Evolutionary conservation across 1,284 basidiomycete species (phyloP).

Genomic region (Rhodotorula mucilaginosa): DNA sequence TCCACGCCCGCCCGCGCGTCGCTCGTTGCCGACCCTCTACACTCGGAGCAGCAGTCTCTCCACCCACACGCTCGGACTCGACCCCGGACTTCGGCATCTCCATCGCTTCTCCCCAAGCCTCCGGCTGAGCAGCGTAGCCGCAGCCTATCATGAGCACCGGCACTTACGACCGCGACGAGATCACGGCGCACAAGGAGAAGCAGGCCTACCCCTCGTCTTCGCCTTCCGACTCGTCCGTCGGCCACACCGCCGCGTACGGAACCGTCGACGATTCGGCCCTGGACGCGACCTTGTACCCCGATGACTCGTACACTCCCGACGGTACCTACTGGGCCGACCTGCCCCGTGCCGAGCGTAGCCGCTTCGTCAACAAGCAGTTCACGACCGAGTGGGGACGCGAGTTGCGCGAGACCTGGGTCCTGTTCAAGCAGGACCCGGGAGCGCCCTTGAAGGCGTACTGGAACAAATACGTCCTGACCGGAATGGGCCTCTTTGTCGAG

Average conservation of each 20-base stretch:
- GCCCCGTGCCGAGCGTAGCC: constrained; percentile 44
- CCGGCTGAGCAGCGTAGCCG: too few species aligned
- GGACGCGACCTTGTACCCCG: constrained; percentile 38
- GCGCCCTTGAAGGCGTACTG: constrained; percentile 54
- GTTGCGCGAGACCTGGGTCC: constrained; percentile 50
- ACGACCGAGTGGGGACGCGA: constrained; percentile 54
- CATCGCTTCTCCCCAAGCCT: too few species aligned
- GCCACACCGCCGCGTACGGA: background rate
- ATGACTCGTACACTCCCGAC: constrained; percentile 39
- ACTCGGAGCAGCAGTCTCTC: too few species aligned
- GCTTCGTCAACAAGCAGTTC: constrained; percentile 53
- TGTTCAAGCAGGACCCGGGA: constrained; percentile 56
- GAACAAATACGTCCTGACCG: constrained; percentile 54
- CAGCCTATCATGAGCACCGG: too few species aligned
- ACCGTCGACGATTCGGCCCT: constrained; percentile 14
- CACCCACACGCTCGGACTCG: too few species aligned
- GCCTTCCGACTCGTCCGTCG: background rate
- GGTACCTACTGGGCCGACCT: constrained; percentile 51
- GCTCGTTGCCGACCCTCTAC: too few species aligned
- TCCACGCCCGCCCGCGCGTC: too few species aligned
- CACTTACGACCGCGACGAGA: background rate
- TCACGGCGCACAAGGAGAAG: constrained; percentile 1
- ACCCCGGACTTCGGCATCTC: too few species aligned
- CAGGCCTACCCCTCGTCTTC: background rate
- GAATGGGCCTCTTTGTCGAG: constrained; percentile 46